Conservation (phyloP, 148 eudicot genomes). For the Amaranthus hypochondriacus region DNA sequence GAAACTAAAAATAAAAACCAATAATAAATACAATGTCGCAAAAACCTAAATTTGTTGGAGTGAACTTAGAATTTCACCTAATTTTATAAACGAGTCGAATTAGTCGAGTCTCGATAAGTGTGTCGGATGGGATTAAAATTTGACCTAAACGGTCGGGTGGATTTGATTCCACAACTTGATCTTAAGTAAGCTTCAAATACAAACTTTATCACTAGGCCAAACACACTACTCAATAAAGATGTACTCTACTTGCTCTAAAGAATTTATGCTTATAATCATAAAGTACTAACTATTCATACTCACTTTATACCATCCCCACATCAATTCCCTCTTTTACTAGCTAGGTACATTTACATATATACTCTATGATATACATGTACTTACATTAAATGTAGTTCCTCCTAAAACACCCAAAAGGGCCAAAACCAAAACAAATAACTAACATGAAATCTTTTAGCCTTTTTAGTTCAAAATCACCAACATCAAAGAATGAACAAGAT, state of each 20-base stretch:
- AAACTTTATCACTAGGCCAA: no score
- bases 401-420: neutral
- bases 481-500: neutral
- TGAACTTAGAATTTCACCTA: no score
- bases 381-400: neutral
- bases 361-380: neutral
- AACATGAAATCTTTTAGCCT: conserved; percentile 9
- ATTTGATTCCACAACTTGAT: no score
- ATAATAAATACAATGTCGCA: no score
- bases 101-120: no score
- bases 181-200: no score
- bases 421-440: neutral
- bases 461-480: neutral
- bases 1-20: no score
- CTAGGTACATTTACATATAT: neutral
- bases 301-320: neutral
- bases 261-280: conserved; percentile 2
- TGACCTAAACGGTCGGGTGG: no score
- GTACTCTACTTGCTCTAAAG: conserved; percentile 1
- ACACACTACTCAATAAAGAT: neutral
- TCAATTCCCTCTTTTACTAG: neutral
- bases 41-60: no score
- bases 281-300: neutral
- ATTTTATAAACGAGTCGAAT: no score
- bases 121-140: no score